Base-by-base conservation (phyloP, 371 early-diverging fungal genomes). In the Rhizopus arrhizus region DNA sequence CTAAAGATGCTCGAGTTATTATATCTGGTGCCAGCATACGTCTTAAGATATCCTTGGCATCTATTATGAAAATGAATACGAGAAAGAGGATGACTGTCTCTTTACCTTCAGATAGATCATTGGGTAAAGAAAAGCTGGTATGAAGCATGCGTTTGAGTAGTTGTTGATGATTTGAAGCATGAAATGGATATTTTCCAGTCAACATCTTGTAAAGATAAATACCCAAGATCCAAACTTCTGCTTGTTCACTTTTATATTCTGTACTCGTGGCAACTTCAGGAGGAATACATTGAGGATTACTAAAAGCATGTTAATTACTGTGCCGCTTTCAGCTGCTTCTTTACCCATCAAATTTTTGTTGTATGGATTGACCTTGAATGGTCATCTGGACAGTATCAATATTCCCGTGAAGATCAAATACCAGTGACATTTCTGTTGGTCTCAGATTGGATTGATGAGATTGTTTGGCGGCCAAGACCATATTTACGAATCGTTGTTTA, bases 141-240 rank as follows among this genome's bases (percentile, higher is more conserved):
- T 70, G 63, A 9, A 68, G 45, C 80, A 79, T 79, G 38, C 74
- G 74, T 41, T 66, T 64, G 41, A 79, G 72, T 42, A 79, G 29
- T 36, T 61, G 64, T 13, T 69, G 66, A 58, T 79, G 71, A 38
- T 72, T 76, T 5, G 67, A 35, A n/a, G 76, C 77, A 5, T 33
- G 38, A 49, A 79, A 79, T 1, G 80, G 80, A 52, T 70, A 74
- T 9, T 61, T 64, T 45, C 77, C 77, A 22, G 66, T 62, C 28
- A 75, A 60, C 69, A 79, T 69, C 11, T 70, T 54, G 48, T 73
- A 79, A 2, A 79, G 43, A 3, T 66, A 70, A n/a, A 79, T 60
- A 8, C 80, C 80, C 3, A 79, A 57, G 2, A 74, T 68, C 80
- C 80, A 79, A 10, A 79, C 62, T 52, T 72, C 80, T n/a, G 68